Percentiles rank a stretch among this genome's conserved stretches.
phyloP scores from a whole-genome alignment of 345 rosid genomes.

The Crucihimalaya himalaica region DNA sequence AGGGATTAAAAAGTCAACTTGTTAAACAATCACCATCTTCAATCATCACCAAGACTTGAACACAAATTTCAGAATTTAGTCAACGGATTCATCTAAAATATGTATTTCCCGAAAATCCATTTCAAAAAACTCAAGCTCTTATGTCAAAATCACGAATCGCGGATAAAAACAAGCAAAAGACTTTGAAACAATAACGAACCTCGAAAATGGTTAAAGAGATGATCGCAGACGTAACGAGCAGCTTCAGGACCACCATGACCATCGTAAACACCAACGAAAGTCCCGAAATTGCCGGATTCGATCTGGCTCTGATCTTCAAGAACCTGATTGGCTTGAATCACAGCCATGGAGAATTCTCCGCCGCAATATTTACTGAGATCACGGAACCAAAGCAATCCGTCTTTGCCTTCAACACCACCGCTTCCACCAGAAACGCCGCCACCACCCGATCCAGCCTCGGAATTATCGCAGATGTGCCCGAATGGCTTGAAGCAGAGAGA shows the following conservation, averaged over 20 bases:
- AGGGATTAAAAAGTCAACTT: conserved; percentile 32
- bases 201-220: conserved; percentile 73
- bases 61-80: conserved; percentile 1
- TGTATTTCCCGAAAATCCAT: not conserved
- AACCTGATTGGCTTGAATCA: conserved; percentile 83
- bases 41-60: conserved; percentile 13
- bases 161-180: not conserved
- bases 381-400: conserved; percentile 77
- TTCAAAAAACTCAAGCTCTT: not conserved
- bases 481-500: conserved; percentile 79
- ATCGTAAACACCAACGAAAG: conserved; percentile 88
- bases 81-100: conserved; percentile 19
- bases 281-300: conserved; percentile 89
- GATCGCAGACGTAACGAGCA: conserved; percentile 82
- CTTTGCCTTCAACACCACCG: conserved; percentile 59
- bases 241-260: conserved; percentile 95
- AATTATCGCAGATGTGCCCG: conserved; percentile 47
- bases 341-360: conserved; percentile 92
- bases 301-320: conserved; percentile 90
- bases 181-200: conserved; percentile 47
- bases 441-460: conserved; percentile 33
- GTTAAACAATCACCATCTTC: conserved; percentile 35
- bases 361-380: conserved; percentile 66
- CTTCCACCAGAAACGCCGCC: conserved; percentile 26
- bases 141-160: not conserved